Evolutionary conservation across 202 grass and related monocot genomes (phyloP), one percentile per base, ranked within the genome.

Genomic region (Panicum virgatum): DNA sequence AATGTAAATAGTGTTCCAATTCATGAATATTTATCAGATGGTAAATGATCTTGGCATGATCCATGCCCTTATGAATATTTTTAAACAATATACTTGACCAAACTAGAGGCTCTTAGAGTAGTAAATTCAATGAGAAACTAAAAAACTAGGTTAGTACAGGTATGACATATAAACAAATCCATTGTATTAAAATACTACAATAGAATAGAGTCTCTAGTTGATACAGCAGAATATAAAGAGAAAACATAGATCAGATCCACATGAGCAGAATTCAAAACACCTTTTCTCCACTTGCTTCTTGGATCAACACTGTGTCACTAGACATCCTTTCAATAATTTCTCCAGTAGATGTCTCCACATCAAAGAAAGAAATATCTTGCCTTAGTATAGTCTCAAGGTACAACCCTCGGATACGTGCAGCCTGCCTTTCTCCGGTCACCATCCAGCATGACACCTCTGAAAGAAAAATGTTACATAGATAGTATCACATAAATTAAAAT

Each of bases 251-350:
- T 34, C 25, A 61, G 2, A 29, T 75, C 60, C 32, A 67, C 23
- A 43, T 61, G 20, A 53, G 64, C 37, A 69, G 27, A 42, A 16
- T 18, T n/a, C 23, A 69, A 73, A 34, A 62, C 56, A 92, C 93
- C 86, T 93, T 97, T 77, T 97, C 91, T 83, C 91, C 94, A 81
- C 91, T 91, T 27, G 94, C 94, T 16, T 97, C 91, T 91, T 97
- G 94, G 36, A 97, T 97, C 26, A 97, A 75, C 63, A 93, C 78
- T 47, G 94, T 95, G 66, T 92, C 93, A 15, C 90, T 83, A 25
- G 93, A 88, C 90, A 95, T 95, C 61, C 93, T 89, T 50, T 90
- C 86, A 62, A 88, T 89, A 34, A 91, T 89, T 86, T 93, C 82
- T 44, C 93, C 94, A 20, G 94, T 89, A 52, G 86, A 82, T 4